Evolutionary conservation across 768 basidiomycete genomes (phyloP), one percentile per base, ranked within the genome.

Genomic region (Antrodiella citrinella): DNA sequence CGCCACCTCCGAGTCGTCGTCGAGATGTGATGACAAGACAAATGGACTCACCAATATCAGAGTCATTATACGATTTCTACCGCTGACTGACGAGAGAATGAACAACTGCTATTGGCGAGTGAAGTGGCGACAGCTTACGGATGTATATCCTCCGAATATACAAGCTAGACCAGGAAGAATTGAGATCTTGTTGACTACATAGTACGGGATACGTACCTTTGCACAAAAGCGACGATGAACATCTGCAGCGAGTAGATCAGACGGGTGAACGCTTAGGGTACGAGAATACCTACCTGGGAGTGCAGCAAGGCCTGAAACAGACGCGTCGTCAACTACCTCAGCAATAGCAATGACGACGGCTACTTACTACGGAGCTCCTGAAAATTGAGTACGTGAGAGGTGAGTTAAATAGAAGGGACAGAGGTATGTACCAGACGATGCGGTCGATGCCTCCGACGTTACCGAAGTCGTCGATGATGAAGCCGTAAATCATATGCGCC

Each of bases 391-490:
- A n/a, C n/a, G n/a, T n/a, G n/a, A n/a, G n/a, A n/a, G n/a, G n/a
- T n/a, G n/a, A n/a, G n/a, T n/a, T n/a, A n/a, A n/a, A n/a, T n/a
- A n/a, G n/a, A n/a, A n/a, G 30, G 15, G 30, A 35, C 30, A 15
- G n/a, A n/a, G n/a, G n/a, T 23, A 25, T 48, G 21, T 22, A 53
- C 52, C 47, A 53, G 4, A 45, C 24, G 20, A 49, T 49, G 15
- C 23, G 11, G 20, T 15, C 26, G 4, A 49, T 35, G 3, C 13
- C 26, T 5, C 18, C 3, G 4, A 47, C 15, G 20, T 49, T 24
- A 12, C 42, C 48, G 35, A 49, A 49, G 18, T 49, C 48, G 19
- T 24, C 10, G 15, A 53, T 45, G 15, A 46, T 30, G 23, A 49
- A 53, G 3, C n/a, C n/a, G 26, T 49, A 49, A 3, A 45, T n/a